Conservation (phyloP, 148 eudicot genomes). For the Diospyros lotus region DNA sequence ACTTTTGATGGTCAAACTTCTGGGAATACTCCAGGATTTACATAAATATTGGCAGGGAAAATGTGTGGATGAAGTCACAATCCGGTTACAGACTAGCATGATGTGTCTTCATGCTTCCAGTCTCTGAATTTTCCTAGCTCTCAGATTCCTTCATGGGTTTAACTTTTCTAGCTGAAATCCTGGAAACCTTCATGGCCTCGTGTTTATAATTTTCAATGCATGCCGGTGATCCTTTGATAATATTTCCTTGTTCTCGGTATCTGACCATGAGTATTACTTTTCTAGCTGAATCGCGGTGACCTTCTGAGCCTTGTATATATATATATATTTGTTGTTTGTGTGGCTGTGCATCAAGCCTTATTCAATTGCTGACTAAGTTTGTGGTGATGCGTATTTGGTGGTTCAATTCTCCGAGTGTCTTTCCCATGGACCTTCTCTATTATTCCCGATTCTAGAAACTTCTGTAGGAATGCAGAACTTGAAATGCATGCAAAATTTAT, state of each 20-base stretch:
- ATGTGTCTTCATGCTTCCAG: background rate
- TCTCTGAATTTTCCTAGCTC: background rate
- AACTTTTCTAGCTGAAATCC: background rate
- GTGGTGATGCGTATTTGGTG: no score
- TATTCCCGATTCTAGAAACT: no score
- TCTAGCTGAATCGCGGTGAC: background rate
- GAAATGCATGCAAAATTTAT: no score
- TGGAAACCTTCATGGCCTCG: background rate
- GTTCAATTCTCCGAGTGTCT: no score
- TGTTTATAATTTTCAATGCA: background rate
- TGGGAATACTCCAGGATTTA: background rate
- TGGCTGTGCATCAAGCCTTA: no score
- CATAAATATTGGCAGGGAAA: background rate
- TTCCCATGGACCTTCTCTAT: no score
- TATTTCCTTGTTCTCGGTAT: background rate
- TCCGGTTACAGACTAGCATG: background rate
- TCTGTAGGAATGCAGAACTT: no score
- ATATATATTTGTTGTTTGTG: no score
- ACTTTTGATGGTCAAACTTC: background rate
- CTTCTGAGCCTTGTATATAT: background rate
- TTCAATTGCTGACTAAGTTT: no score
- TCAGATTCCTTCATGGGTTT: background rate
- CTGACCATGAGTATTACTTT: background rate
- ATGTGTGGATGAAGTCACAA: no score
- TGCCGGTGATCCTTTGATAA: no score